Evolutionary conservation across 2,329 filamentous ascomycete species (phyloP).

Genomic region (Arthrinium puccinioides): DNA sequence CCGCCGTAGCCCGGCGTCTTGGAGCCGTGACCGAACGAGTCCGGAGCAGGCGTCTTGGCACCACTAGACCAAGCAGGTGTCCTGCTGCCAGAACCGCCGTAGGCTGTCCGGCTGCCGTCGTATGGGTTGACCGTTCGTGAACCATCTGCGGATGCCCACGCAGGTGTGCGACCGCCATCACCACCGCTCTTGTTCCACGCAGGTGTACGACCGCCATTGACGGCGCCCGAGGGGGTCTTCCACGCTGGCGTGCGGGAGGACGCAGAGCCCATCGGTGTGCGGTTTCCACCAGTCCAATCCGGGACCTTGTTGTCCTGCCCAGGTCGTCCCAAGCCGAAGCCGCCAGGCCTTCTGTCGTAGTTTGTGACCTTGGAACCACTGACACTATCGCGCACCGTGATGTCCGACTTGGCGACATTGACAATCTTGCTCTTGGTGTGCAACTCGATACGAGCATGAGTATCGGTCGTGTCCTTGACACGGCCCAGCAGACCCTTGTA

Average conservation of each 20-base stretch:
- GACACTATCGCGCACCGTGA: constrained; percentile 80
- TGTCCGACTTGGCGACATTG: constrained; percentile 70
- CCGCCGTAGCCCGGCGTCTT: constrained; percentile 57
- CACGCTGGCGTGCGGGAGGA: constrained; percentile 70
- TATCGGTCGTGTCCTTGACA: constrained; percentile 88
- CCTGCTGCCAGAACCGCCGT: constrained; percentile 57
- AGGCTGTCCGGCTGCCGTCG: constrained; percentile 68
- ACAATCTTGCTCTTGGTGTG: constrained; percentile 93
- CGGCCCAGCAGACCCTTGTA: constrained; percentile 93
- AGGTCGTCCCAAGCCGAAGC: constrained; percentile 26
- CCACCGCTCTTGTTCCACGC: constrained; percentile 52
- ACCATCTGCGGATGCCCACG: constrained; percentile 62
- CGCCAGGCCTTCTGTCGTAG: constrained; percentile 39
- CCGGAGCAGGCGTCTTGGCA: constrained; percentile 61
- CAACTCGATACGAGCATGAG: constrained; percentile 79
- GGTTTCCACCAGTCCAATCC: constrained; percentile 58
- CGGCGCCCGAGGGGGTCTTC: constrained; percentile 56
- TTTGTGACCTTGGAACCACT: constrained; percentile 76
- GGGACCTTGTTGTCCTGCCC: constrained; percentile 33
- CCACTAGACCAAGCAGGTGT: constrained; percentile 76
- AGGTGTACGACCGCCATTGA: constrained; percentile 50
- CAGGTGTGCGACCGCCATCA: constrained; percentile 58
- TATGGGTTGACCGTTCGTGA: constrained; percentile 64
- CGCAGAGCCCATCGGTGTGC: constrained; percentile 58
- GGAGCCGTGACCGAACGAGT: constrained; percentile 60